Conservation (phyloP, 1,284 basidiomycete genomes). For the Pisolithus thermaeus region DNA sequence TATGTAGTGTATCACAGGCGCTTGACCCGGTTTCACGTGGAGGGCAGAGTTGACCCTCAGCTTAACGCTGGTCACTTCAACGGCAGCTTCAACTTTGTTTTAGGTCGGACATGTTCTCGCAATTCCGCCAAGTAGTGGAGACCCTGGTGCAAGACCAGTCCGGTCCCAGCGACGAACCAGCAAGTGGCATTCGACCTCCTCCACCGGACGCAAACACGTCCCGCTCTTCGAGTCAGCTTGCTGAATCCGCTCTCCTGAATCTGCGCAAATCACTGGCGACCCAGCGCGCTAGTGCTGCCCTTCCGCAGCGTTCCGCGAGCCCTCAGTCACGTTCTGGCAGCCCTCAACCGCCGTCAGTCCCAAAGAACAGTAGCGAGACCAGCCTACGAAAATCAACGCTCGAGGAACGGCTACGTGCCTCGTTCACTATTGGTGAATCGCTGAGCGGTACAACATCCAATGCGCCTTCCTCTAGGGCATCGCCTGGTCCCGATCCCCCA, state of each 20-base stretch:
- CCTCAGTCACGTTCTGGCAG: conserved; percentile 28
- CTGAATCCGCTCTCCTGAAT: conserved; percentile 54
- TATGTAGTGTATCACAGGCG: no score
- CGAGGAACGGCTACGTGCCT: conserved; percentile 66
- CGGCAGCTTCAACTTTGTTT: not conserved
- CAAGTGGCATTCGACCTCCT: conserved; percentile 23
- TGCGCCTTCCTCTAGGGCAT: conserved; percentile 33
- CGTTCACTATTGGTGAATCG: conserved; percentile 52
- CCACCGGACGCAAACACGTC: conserved; percentile 33
- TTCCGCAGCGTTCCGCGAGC: conserved; percentile 40
- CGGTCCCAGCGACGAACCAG: conserved; percentile 26
- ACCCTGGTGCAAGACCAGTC: conserved; percentile 41
- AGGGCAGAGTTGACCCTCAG: no score
- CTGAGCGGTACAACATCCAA: conserved; percentile 41
- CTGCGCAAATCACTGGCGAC: conserved; percentile 56
- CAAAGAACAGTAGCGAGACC: conserved; percentile 15
- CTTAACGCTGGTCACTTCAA: no score
- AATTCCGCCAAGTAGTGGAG: conserved; percentile 57
- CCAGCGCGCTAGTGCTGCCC: conserved; percentile 45
- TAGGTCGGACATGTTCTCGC: conserved; percentile 52
- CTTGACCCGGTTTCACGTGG: no score
- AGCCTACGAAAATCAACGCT: conserved; percentile 47
- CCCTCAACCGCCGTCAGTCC: conserved; percentile 22
- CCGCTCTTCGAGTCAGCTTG: conserved; percentile 43
- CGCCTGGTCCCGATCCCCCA: conserved; percentile 33